Percentiles rank a stretch among this genome's conserved stretches.
phyloP scores from a whole-genome alignment of 2,329 filamentous ascomycete species.

The Hypoxylon sp. region DNA sequence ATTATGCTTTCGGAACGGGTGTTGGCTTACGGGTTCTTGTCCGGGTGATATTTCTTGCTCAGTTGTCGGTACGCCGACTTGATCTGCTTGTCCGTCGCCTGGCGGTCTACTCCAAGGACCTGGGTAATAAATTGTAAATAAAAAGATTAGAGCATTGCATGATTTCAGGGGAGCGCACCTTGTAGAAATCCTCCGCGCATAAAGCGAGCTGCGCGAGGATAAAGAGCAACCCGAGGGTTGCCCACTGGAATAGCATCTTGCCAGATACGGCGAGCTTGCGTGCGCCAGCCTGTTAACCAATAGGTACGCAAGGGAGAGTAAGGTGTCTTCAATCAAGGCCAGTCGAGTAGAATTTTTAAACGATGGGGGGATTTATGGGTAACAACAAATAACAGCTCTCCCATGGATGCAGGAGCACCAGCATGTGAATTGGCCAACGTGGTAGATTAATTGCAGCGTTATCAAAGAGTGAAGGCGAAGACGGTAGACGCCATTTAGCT shows the following conservation, averaged over 20 bases:
- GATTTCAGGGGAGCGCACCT: slow-evolving; percentile 60
- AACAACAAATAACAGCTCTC: slow-evolving; percentile 28
- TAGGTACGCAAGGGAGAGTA: no score
- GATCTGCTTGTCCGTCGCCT: slow-evolving; percentile 86
- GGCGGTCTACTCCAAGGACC: slow-evolving; percentile 82
- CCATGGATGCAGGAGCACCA: slow-evolving; percentile 28
- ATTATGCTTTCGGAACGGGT: background rate
- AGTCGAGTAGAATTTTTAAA: slow-evolving; percentile 13
- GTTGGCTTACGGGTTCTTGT: slow-evolving; percentile 93
- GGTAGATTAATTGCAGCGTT: slow-evolving; percentile 11
- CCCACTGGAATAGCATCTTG: slow-evolving; percentile 66
- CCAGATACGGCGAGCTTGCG: slow-evolving; percentile 34
- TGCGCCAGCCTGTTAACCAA: slow-evolving; percentile 22
- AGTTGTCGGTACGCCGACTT: slow-evolving; percentile 93
- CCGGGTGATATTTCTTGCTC: slow-evolving; percentile 96
- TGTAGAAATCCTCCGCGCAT: slow-evolving; percentile 82
- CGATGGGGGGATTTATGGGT: slow-evolving; percentile 5
- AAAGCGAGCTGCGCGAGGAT: slow-evolving; percentile 66
- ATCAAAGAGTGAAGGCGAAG: slow-evolving; percentile 10
- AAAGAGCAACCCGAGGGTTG: slow-evolving; percentile 65
- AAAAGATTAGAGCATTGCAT: background rate
- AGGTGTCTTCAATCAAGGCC: no score
- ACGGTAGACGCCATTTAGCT: slow-evolving; percentile 10
- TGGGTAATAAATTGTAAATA: slow-evolving; percentile 53
- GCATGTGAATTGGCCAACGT: slow-evolving; percentile 37